A percentile compares a stretch with the other conserved stretches of the same genome.
These are phyloP conservation scores for Coemansia sp. DNA, from an alignment of 192 early-diverging fungal species.

Conservation along the genomic window DNA sequence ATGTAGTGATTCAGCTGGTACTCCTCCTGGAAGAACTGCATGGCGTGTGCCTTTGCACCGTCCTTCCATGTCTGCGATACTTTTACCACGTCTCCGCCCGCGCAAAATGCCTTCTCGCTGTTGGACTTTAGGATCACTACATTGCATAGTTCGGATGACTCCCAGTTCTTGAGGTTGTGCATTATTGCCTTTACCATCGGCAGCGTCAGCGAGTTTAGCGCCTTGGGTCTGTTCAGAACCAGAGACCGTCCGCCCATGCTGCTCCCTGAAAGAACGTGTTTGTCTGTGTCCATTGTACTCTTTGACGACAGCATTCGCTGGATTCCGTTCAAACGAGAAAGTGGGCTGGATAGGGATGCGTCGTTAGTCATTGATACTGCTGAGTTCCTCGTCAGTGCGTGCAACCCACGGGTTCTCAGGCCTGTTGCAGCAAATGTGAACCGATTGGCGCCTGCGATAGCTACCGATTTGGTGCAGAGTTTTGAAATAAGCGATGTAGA, in stretches of 20 bases:
- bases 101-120: conserved; percentile 83
- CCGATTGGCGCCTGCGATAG: not conserved
- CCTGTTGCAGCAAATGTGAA: not conserved
- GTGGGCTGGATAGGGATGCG: not conserved
- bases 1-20: conserved; percentile 92
- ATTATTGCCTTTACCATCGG: conserved; percentile 82
- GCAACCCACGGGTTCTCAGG: not conserved
- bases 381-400: not conserved
- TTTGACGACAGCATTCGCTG: conserved; percentile 19
- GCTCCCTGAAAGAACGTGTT: conserved; percentile 35
- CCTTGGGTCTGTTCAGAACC: conserved; percentile 76
- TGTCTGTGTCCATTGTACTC: conserved; percentile 27
- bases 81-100: conserved; percentile 78
- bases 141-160: conserved; percentile 82
- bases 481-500: not conserved
- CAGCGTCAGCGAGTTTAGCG: conserved; percentile 82
- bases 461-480: not conserved
- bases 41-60: conserved; percentile 47
- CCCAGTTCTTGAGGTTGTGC: conserved; percentile 84
- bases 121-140: conserved; percentile 80
- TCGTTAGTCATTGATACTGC: not conserved
- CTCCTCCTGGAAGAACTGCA: conserved; percentile 89
- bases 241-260: conserved; percentile 59
- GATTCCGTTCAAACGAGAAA: conserved; percentile 1
- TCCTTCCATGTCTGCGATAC: conserved; percentile 54